Evolutionary conservation across 345 rosid genomes (phyloP).

Genomic region (Pistacia atlantica): DNA sequence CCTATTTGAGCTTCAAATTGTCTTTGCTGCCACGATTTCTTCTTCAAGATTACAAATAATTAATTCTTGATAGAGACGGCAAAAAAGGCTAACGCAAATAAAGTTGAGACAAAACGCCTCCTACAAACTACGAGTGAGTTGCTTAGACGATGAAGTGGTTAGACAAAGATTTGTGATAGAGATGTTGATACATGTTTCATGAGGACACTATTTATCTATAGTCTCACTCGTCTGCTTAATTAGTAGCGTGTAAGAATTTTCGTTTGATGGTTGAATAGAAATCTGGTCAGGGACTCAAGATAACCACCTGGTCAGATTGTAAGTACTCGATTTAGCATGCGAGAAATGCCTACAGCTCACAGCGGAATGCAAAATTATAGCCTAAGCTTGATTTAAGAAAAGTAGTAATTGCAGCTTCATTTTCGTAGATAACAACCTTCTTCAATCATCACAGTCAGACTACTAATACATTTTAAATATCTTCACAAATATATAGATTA

Average conservation of each 20-base stretch:
- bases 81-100: background rate
- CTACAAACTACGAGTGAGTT: background rate
- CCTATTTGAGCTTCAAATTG: background rate
- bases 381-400: too few relatives aligned
- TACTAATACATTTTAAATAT: too few relatives aligned
- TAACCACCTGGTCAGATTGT: too few relatives aligned
- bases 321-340: too few relatives aligned
- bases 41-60: background rate
- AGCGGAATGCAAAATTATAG: too few relatives aligned
- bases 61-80: background rate
- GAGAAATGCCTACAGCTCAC: too few relatives aligned
- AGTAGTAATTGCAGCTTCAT: too few relatives aligned
- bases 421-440: too few relatives aligned
- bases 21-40: slow-evolving; percentile 15
- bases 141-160: background rate
- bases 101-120: background rate
- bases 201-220: background rate
- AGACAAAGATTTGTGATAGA: background rate
- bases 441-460: too few relatives aligned
- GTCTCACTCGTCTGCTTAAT: background rate
- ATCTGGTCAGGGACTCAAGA: background rate
- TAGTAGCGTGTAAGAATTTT: too few relatives aligned
- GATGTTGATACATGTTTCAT: background rate
- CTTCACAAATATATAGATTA: too few relatives aligned
- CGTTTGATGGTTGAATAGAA: too few relatives aligned